These are phyloP conservation scores for Boeremia exigua DNA, from an alignment of 2,329 filamentous ascomycete genomes.

Conservation along the genomic window DNA sequence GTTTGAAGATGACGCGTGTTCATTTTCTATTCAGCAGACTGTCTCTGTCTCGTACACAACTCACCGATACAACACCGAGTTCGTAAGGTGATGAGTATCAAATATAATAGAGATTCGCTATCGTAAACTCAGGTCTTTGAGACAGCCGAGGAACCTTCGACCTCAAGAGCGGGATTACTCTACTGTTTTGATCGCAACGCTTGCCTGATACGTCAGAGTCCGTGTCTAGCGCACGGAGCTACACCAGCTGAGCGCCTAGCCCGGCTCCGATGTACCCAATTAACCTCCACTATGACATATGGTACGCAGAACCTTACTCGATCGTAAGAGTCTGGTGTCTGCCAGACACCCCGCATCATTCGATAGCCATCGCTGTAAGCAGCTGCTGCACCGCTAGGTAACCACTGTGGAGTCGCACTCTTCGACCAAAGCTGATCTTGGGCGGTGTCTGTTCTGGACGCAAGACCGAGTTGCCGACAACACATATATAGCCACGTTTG, in stretches of 20 bases:
- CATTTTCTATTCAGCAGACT: no score
- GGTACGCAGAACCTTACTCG: not conserved
- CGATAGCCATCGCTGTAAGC: not conserved
- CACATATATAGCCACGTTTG: not conserved
- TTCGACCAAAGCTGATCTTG: not conserved
- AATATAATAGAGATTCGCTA: not conserved
- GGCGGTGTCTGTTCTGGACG: not conserved
- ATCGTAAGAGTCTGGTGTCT: not conserved
- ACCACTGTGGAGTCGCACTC: not conserved
- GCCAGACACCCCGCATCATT: constrained; percentile 1
- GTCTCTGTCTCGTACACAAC: no score
- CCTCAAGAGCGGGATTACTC: not conserved
- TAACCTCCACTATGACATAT: constrained; percentile 10
- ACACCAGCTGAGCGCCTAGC: not conserved
- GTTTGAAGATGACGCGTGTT: no score
- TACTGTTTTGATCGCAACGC: not conserved
- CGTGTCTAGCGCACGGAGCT: constrained; percentile 4
- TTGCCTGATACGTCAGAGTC: constrained; percentile 2
- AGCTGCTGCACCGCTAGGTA: constrained; percentile 1
- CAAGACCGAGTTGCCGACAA: not conserved
- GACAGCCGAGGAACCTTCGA: not conserved
- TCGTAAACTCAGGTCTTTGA: not conserved
- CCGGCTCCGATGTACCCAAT: not conserved
- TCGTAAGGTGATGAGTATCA: not conserved
- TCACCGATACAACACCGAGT: no score